Evolutionary conservation across 2,329 filamentous ascomycete genomes (phyloP).

Genomic region (Penicillium corylophilum): DNA sequence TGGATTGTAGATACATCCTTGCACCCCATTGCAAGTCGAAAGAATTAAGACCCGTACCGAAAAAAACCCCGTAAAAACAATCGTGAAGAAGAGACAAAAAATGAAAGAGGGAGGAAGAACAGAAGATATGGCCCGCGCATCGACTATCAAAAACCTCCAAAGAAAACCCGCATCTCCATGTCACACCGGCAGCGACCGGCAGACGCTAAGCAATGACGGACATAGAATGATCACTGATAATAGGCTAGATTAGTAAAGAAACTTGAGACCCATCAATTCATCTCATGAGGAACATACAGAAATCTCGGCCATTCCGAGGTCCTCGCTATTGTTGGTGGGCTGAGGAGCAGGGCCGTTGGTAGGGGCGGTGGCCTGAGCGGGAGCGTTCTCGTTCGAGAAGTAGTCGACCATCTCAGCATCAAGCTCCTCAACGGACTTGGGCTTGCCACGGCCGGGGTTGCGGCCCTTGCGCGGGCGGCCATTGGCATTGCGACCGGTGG

Average conservation of each 20-base stretch:
- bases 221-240: conserved; percentile 4
- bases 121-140: conserved; percentile 28
- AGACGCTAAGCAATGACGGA: neutral
- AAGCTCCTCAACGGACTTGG: conserved; percentile 91
- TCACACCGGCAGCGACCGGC: conserved; percentile 5
- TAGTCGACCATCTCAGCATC: conserved; percentile 98
- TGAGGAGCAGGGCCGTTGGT: conserved; percentile 50
- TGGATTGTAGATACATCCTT: conserved; percentile 23
- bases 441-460: conserved; percentile 65
- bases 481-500: conserved; percentile 25
- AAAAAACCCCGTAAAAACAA: conserved; percentile 10
- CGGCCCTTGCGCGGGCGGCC: conserved; percentile 51
- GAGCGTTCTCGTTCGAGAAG: conserved; percentile 56
- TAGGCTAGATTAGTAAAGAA: neutral
- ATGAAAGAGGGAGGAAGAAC: conserved; percentile 10
- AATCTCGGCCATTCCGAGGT: conserved; percentile 58
- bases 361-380: conserved; percentile 45
- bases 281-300: conserved; percentile 41
- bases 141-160: conserved; percentile 19
- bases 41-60: conserved; percentile 13
- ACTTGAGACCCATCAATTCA: neutral
- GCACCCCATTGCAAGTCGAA: conserved; percentile 17
- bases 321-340: conserved; percentile 52
- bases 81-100: neutral
- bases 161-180: conserved; percentile 1